Conservation (phyloP, 768 basidiomycete genomes). For the Boletus tylopilopsis region DNA sequence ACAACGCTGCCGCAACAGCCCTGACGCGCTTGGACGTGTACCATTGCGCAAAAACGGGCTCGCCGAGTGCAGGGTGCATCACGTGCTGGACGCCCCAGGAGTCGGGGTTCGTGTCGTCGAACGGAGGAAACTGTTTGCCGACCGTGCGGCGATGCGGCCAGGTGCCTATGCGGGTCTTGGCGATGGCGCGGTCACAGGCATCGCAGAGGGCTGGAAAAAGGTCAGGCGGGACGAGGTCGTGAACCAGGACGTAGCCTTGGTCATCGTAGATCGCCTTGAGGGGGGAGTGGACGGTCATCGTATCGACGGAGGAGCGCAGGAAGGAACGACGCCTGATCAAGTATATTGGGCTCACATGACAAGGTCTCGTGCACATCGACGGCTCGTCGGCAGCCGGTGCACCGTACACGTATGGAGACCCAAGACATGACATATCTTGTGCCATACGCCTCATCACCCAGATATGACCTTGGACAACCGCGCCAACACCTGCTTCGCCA, state of each 20-base stretch:
- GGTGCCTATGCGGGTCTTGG: conserved; percentile 50
- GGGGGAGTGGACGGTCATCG: conserved; percentile 4
- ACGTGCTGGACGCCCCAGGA: conserved; percentile 81
- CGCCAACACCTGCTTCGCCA: conserved; percentile 43
- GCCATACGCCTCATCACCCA: not conserved
- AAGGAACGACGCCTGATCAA: no score
- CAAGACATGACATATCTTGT: no score
- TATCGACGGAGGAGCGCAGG: not conserved
- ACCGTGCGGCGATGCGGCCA: conserved; percentile 71
- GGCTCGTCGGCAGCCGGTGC: not conserved
- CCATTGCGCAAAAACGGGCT: conserved; percentile 60
- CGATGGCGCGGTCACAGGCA: conserved; percentile 50
- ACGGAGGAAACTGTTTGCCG: conserved; percentile 79
- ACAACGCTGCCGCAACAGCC: conserved; percentile 39
- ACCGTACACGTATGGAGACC: not conserved
- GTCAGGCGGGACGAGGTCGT: conserved; percentile 44
- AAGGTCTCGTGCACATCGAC: not conserved
- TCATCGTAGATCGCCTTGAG: conserved; percentile 52
- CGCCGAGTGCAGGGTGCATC: conserved; percentile 71
- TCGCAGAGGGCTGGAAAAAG: conserved; percentile 38
- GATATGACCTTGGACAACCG: conserved; percentile 30
- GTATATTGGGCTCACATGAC: not conserved
- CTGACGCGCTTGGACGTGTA: conserved; percentile 57
- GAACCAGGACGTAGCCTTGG: conserved; percentile 65
- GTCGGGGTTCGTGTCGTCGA: conserved; percentile 52